Evolutionary conservation across 2,329 filamentous ascomycete genomes (phyloP), one percentile per base, ranked within the genome.

Genomic region (Calycina herbarum): DNA sequence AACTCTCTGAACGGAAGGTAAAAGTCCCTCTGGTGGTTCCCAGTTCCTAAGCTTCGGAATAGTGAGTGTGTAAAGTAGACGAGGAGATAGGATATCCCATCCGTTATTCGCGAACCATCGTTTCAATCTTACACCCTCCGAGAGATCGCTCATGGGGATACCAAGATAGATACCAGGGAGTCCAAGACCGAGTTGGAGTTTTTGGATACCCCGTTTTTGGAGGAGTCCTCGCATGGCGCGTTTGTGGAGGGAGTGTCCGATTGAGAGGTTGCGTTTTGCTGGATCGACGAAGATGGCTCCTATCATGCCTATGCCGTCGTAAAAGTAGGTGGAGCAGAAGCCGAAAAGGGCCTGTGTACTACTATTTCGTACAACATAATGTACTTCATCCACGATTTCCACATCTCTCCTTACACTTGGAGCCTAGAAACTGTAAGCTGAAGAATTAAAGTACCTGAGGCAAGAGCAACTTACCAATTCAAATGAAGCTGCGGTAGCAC

Each of bases 291-390:
- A 90, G n/a, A 98, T 83, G 3, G 92, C 88, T 0, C 91, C 93
- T 61, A 98, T 87, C 20, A 93, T 89, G 82, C 88, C n/a, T 80
- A 83, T 60, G 8, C 45, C 31, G 38, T 35, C 35, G 74, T 91
- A 87, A 75, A 87, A 93, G 75, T 96, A 97, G 0, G 93, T 96
- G 0, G 93, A 90, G 73, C 91, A 94, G 77, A 97, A 98, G 1
- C 94, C 94, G 74, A 97, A 97, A 0, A 98, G 80, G 0, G 92
- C 92, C 68, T 93, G 90, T 0, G 94, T 98, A 76, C 91, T 96
- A 79, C 92, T 96, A 76, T 97, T 98, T 24, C 94, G 87, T 38
- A 98, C 94, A 8, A 97, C 93, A 74, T 94, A 96, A 76, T 98
- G 94, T 0, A 88, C 82, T 77, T 97, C 45, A 11, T 24, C 93